Base-by-base conservation (phyloP, 192 early-diverging fungal species). In the Coemansia brasiliensis region DNA sequence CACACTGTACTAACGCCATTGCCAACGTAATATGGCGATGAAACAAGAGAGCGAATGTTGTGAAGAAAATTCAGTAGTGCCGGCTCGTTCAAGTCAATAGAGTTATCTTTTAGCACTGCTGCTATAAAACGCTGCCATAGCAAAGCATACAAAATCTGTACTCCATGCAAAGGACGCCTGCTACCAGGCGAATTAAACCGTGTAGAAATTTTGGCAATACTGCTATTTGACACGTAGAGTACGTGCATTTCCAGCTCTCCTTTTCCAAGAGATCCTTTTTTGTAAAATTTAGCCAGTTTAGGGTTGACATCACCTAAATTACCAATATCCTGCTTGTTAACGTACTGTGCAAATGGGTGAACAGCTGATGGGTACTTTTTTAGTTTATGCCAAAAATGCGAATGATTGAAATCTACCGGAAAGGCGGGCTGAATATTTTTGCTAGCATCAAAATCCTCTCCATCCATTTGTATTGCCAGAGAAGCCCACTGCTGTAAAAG, bases 91-190 rank as follows among this genome's bases (percentile, higher is more conserved):
- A 22, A 11, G 18, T 41, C 65, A 3, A 40, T 22, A n/a, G 44
- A 6, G 18, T 37, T 27, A 15, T 39, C 17, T 39, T 54, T 49
- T 3, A 54, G 32, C n/a, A 18, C 20, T 2, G 56, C 57, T 18
- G 40, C 51, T 3, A 67, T 24, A 29, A 48, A 54, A 3, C 65
- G 57, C 44, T 67, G 65, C 65, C 65, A 67, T n/a, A 67, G 52
- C 1, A 67, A 8, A n/a, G 65, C 65, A 32, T 67, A 67, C 21
- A 67, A 38, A 55, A 67, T 38, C 39, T 67, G 65, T 11, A 59
- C 43, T 17, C 65, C 65, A 13, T 67, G 65, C 20, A 67, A 17
- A 15, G 42, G 40, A n/a, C 38, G 48, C 10, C 25, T 10, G 1
- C 17, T 38, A 26, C 13, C 15, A 7, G 15, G 37, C n/a, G 24